phyloP scores from a whole-genome alignment of 306 rosid species.

The Fragaria nilgerrensis region DNA sequence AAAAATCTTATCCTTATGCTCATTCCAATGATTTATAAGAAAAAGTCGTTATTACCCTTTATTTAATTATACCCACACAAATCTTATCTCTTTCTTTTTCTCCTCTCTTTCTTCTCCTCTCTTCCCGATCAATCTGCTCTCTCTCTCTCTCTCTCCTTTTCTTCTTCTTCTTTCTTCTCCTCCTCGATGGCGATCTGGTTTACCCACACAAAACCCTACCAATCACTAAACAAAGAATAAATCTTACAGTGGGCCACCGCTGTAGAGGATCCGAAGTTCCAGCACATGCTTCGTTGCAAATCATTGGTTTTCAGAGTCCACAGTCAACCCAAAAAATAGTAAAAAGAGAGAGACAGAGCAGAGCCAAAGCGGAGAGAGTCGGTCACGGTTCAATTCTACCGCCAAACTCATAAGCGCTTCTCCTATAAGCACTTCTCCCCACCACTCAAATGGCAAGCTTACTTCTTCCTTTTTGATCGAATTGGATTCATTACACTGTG shows the following conservation, averaged over 20 bases:
- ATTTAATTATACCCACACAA: no score
- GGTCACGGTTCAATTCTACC: constrained; percentile 11
- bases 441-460: not conserved
- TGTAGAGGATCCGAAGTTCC: not conserved
- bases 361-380: not conserved
- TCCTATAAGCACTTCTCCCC: not conserved
- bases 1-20: no score
- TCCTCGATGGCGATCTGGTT: no score
- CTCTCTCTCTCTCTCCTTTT: no score
- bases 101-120: no score
- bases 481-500: not conserved
- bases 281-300: not conserved
- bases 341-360: not conserved
- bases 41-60: no score
- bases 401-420: constrained; percentile 7
- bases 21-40: no score
- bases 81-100: no score
- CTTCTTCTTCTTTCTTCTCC: no score
- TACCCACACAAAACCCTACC: not conserved
- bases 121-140: no score
- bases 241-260: not conserved
- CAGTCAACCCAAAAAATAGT: constrained; percentile 5
- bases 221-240: not conserved
- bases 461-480: not conserved
- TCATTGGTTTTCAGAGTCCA: not conserved